These are phyloP conservation scores for Teunomyces barrocoloradensis DNA, from an alignment of 805 yeast species.

Conservation along the genomic window DNA sequence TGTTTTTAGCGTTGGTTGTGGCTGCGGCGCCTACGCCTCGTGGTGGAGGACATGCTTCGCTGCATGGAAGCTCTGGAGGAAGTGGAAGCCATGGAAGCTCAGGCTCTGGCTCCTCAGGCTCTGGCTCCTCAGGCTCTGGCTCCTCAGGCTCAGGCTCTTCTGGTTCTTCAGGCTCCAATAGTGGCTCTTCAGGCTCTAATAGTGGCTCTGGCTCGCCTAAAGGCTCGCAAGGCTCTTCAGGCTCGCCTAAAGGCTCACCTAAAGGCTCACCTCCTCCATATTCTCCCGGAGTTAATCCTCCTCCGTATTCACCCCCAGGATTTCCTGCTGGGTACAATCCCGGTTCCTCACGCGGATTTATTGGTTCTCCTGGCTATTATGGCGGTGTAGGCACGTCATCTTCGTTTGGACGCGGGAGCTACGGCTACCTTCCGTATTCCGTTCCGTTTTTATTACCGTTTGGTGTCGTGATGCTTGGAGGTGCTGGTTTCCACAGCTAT, in stretches of 20 bases:
- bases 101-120: background rate
- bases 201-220: background rate
- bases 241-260: background rate
- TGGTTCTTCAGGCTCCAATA: background rate
- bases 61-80: background rate
- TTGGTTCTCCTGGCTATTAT: background rate
- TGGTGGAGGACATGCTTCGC: background rate
- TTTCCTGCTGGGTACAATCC: background rate
- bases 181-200: background rate
- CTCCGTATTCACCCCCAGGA: background rate
- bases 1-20: background rate
- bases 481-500: background rate
- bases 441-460: background rate
- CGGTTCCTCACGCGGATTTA: background rate
- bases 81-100: background rate
- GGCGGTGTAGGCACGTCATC: background rate
- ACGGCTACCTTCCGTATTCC: background rate
- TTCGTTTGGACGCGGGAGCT: background rate
- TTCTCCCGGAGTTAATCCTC: background rate
- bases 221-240: too few species aligned
- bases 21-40: background rate
- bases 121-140: background rate
- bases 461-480: background rate
- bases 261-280: background rate
- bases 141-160: background rate